Evolutionary conservation across 768 basidiomycete genomes (phyloP), one percentile per base, ranked within the genome.

Genomic region (Lyophyllum shimeji): DNA sequence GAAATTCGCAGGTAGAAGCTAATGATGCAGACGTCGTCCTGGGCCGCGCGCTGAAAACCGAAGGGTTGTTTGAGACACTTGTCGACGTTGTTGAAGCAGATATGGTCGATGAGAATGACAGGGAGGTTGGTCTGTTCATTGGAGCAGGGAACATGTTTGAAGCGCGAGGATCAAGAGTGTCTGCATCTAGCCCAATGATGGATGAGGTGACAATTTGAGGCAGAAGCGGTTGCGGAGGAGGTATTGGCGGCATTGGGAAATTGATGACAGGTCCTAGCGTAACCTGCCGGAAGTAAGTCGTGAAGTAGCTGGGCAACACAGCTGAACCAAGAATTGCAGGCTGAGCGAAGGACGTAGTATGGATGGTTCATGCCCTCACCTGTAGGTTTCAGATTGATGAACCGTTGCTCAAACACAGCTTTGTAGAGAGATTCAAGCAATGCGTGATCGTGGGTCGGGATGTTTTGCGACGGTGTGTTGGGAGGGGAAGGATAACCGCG

Each of bases 321-420:
- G 88, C 87, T 88, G 60, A 6, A 54, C 25, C 25, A 31, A 9
- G 5, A 40, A 53, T 23, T 58, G 23, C 25, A 44, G 21, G 2
- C 50, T 39, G 34, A 57, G 33, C 18, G 4, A 21, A 20, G 12
- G 12, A 13, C 9, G 11, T 39, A 5, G 39, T 13, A 25, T 12
- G 20, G 20, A 12, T 39, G 20, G 45, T n/a, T 23, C 13, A 7
- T 5, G 33, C 20, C 5, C 79, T 63, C 65, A 85, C 88, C 83
- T 57, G 84, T 85, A 23, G 89, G 89, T 55, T 77, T 82, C 60
- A 80, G 72, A 64, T 89, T 89, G 61, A 90, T 85, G 61, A 90
- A 89, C 5, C 88, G 80, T 57, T 80, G 81, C 61, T 85, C 83
- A 63, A 85, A 90, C 37, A 89, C 82, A 59, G 86, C 80, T 58